Evolutionary conservation across 1,284 basidiomycete genomes (phyloP).

Genomic region (Tilletia walkeri): DNA sequence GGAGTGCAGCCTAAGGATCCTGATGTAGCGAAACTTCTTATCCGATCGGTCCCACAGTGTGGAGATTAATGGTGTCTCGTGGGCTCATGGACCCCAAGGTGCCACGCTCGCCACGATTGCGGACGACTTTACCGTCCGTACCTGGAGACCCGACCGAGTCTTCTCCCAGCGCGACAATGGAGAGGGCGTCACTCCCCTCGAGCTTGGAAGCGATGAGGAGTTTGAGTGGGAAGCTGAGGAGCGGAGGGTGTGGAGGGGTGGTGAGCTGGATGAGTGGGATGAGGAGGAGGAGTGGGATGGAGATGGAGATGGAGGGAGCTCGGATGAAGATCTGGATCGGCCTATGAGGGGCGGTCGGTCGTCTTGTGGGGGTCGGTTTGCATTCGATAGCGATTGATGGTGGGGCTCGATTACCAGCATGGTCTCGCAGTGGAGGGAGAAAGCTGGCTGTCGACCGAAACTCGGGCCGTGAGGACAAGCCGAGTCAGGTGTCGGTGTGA

Average conservation of each 20-base stretch:
- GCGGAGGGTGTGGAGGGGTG: neutral
- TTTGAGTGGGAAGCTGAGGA: neutral
- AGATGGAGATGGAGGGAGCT: neutral
- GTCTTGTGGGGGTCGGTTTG: neutral
- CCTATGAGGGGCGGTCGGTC: neutral
- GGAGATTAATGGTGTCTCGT: conserved; percentile 49
- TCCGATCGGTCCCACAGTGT: conserved; percentile 27
- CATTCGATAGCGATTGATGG: conserved; percentile 1
- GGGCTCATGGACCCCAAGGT: conserved; percentile 44
- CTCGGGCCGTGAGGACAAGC: too few relatives aligned
- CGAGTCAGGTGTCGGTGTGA: too few relatives aligned
- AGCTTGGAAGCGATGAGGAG: conserved; percentile 9
- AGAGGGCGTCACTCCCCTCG: neutral
- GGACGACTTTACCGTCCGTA: conserved; percentile 45
- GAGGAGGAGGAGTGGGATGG: neutral
- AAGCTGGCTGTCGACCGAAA: too few relatives aligned
- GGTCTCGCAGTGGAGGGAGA: too few relatives aligned
- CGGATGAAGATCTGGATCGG: neutral
- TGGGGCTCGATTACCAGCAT: neutral
- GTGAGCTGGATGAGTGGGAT: neutral
- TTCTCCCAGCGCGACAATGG: neutral
- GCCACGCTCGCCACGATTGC: conserved; percentile 43
- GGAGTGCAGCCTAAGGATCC: neutral
- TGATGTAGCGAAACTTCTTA: too few relatives aligned
- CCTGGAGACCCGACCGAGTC: conserved; percentile 59